Percentiles rank a stretch among this genome's conserved stretches.
phyloP scores from a whole-genome alignment of 345 rosid genomes.

The Salix caprea region DNA sequence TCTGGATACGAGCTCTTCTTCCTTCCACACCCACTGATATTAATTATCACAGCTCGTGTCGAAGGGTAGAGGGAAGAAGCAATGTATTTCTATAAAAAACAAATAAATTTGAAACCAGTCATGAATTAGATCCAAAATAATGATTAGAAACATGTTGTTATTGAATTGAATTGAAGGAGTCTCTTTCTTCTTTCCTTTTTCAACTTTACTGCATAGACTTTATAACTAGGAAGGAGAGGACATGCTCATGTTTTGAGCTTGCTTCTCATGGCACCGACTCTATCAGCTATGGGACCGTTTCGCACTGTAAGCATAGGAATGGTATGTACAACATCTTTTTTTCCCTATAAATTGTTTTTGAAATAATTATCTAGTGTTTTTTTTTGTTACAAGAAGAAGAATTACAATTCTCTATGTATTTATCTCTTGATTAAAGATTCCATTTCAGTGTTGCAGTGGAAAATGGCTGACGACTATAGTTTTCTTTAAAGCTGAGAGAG shows the following conservation, averaged over 20 bases:
- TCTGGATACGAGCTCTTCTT: neutral
- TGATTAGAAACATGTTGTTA: neutral
- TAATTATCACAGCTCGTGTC: neutral
- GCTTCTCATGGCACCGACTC: slow-evolving; percentile 13
- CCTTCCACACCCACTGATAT: neutral
- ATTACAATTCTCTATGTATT: neutral
- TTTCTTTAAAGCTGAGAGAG: slow-evolving; percentile 38
- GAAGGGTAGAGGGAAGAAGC: neutral
- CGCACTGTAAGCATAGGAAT: slow-evolving; percentile 10
- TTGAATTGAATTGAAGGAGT: neutral
- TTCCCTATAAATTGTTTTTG: neutral
- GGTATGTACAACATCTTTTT: neutral
- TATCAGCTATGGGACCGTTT: slow-evolving; percentile 16
- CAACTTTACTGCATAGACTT: slow-evolving; percentile 1
- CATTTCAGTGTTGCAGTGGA: slow-evolving; percentile 40
- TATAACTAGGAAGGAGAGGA: slow-evolving; percentile 16
- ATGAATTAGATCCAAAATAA: neutral
- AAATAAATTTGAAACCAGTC: neutral
- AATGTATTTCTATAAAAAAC: neutral
- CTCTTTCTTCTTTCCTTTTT: neutral
- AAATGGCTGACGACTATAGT: slow-evolving; percentile 36
- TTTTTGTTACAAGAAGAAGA: neutral
- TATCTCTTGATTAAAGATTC: neutral
- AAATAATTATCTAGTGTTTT: neutral
- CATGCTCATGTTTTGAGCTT: neutral